Evolutionary conservation across 345 rosid species (phyloP), one percentile per base, ranked within the genome.

Genomic region (Rhodomyrtus tomentosa): DNA sequence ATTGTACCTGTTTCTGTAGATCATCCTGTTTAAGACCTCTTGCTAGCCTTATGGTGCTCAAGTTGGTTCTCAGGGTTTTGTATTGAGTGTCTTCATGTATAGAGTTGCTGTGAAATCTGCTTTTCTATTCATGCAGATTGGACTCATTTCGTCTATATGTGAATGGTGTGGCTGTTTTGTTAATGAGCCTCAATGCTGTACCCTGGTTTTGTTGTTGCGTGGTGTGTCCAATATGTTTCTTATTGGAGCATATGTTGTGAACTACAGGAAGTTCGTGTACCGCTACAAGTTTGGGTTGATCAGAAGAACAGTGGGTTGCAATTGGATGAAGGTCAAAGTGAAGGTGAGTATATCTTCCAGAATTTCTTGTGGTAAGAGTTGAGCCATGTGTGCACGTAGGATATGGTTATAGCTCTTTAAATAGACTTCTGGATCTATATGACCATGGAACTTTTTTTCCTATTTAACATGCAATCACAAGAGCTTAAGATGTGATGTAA

Each of bases 261-360:
- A 84, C 87, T 85, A 87, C 94, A 97, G 99, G 98, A 94, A 87
- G 92, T 90, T 87, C 98, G 98, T 83, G 88, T 92, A 84, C 98
- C 99, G 10, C 84, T 97, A 54, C 95, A 95, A 84, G 87, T 97
- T 88, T 97, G 99, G 98, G 94, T 92, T 84, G 86, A 90, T 86
- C 96, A 93, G 89, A 94, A 94, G 73, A 89, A 90, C 89, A 94
- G 92, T 81, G 98, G 98, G 80, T 88, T 95, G 87, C 90, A 87
- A 84, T 87, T 89, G 89, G 98, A 95, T 90, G 96, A 92, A 84
- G 92, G 90, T 87, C 98, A 88, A 84, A 88, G 59, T 88, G 95
- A 94, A 81, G 99, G 98, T 95, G 83, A 88, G 93, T 81, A 74
- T 59, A 22, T 81, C 29, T 16, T 54, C 36, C 49, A 3, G 8